These are phyloP conservation scores for Conticribra weissflogii DNA, from an alignment of 108 stramenopile genomes.

Conservation along the genomic window DNA sequence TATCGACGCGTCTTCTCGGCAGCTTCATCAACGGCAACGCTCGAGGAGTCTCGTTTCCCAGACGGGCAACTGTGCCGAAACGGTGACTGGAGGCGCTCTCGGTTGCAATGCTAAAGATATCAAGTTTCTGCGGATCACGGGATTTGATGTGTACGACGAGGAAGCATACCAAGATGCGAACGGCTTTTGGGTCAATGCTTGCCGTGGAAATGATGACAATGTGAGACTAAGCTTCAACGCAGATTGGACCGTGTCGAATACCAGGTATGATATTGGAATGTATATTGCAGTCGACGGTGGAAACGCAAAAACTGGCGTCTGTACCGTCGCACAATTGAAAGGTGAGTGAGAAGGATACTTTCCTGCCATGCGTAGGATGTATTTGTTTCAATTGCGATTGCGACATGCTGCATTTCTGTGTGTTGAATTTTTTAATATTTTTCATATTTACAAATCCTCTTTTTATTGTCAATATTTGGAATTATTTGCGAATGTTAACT, in stretches of 20 bases:
- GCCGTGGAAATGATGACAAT: constrained; percentile 5
- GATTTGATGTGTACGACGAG: background rate
- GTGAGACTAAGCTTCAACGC: background rate
- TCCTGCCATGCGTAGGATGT: background rate
- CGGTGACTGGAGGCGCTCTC: background rate
- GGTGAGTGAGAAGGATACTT: background rate
- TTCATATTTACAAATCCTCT: too few relatives aligned
- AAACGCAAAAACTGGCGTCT: background rate
- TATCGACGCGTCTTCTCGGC: too few relatives aligned
- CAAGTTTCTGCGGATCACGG: constrained; percentile 2
- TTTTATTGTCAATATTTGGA: too few relatives aligned
- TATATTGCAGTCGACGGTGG: constrained; percentile 8
- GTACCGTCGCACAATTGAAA: background rate
- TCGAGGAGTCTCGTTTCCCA: too few relatives aligned
- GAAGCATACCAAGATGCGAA: background rate
- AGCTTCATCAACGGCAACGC: too few relatives aligned
- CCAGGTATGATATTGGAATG: constrained; percentile 7
- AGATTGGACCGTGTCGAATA: background rate
- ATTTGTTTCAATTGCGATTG: too few relatives aligned
- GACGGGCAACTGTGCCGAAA: constrained; percentile 8
- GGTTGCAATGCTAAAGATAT: constrained; percentile 7
- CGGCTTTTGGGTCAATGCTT: constrained; percentile 5
- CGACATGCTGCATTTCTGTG: too few relatives aligned
- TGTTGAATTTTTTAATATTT: too few relatives aligned
- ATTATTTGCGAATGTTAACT: background rate